phyloP scores from a whole-genome alignment of 176 grass and related monocot genomes.

The Poa annua region DNA sequence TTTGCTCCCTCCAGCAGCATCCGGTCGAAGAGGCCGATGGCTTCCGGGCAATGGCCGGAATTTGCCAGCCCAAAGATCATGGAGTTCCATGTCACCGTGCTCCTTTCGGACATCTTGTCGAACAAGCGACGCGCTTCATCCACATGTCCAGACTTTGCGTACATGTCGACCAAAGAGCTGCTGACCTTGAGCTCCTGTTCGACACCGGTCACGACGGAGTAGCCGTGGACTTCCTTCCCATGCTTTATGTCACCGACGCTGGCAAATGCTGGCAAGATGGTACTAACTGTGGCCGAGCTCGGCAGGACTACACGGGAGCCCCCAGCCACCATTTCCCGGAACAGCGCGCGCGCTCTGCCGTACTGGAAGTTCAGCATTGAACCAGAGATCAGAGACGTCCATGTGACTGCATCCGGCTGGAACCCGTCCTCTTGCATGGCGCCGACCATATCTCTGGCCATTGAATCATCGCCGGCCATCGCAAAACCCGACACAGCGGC shows the following conservation, averaged over 20 bases:
- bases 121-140: slow-evolving; percentile 49
- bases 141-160: slow-evolving; percentile 61
- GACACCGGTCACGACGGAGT: slow-evolving; percentile 39
- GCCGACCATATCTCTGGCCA: slow-evolving; percentile 46
- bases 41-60: slow-evolving; percentile 58
- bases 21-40: slow-evolving; percentile 48
- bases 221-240: slow-evolving; percentile 70
- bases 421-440: slow-evolving; percentile 55
- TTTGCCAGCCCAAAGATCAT: slow-evolving; percentile 79
- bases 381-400: slow-evolving; percentile 63
- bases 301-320: slow-evolving; percentile 42
- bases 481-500: slow-evolving; percentile 55
- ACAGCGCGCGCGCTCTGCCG: slow-evolving; percentile 43
- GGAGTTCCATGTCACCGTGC: slow-evolving; percentile 67
- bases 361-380: slow-evolving; percentile 62
- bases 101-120: slow-evolving; percentile 52
- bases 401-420: slow-evolving; percentile 60
- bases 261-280: slow-evolving; percentile 64
- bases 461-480: slow-evolving; percentile 34
- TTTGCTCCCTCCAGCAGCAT: slow-evolving; percentile 33
- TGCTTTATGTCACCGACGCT: slow-evolving; percentile 54
- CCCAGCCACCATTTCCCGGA: slow-evolving; percentile 49
- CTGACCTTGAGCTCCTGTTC: slow-evolving; percentile 52
- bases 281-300: slow-evolving; percentile 53
- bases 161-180: slow-evolving; percentile 71